These are phyloP conservation scores for Colletotrichum tropicicola DNA, from an alignment of 2,329 filamentous ascomycete genomes.

Conservation along the genomic window DNA sequence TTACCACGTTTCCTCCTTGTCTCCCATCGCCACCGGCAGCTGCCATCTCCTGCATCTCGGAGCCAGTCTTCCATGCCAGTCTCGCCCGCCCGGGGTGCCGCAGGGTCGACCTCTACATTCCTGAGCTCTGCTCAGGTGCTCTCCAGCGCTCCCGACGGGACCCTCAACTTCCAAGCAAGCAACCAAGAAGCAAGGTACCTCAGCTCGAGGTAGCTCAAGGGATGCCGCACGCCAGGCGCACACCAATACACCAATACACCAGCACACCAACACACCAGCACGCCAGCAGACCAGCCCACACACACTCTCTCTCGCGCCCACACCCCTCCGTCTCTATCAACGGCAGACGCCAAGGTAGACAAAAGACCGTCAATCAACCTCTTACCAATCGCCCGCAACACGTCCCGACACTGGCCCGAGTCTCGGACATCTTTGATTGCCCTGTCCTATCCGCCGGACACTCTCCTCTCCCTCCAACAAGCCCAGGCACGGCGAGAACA, in stretches of 20 bases:
- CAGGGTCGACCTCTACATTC: background rate
- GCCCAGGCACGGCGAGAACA: background rate
- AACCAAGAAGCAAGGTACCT: no score
- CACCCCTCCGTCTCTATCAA: background rate
- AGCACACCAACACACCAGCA: background rate
- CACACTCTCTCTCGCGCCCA: background rate
- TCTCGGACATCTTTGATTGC: background rate
- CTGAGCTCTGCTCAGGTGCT: background rate
- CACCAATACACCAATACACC: background rate
- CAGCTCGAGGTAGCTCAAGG: background rate
- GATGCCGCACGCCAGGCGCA: background rate
- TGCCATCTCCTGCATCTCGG: background rate
- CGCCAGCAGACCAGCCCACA: background rate
- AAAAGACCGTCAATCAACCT: slow-evolving; percentile 1
- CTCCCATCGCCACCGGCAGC: background rate
- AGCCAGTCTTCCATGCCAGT: background rate
- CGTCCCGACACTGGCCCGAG: background rate
- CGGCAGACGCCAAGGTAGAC: background rate
- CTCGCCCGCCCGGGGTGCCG: background rate
- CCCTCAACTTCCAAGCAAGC: no score
- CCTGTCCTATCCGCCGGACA: no score
- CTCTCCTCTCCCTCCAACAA: background rate
- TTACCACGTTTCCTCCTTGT: slow-evolving; percentile 16
- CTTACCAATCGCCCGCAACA: background rate
- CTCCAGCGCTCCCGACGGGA: background rate